Evolutionary conservation across 75 land plant species (phyloP), one percentile per base, ranked within the genome.

Genomic region (Gnetum montanum): DNA sequence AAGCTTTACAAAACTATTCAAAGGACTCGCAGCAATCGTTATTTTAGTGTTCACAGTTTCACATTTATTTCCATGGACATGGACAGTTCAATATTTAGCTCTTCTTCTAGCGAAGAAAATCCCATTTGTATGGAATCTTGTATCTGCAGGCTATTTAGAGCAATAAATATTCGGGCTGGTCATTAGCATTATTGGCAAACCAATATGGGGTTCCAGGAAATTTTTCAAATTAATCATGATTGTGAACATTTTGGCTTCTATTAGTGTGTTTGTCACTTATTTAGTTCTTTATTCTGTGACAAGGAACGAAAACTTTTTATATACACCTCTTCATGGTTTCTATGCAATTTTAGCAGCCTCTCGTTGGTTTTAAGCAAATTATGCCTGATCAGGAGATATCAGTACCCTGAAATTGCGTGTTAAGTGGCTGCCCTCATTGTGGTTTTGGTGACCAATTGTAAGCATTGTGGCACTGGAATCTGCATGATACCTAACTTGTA

Each of bases 361-460:
- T 63, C 69, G 96, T 90, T 34, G 97, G 88, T 8, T 61, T 86
- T 49, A 95, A 95, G 74, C 99, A 95, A 66, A 75, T 95, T 0
- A 57, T 78, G 60, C 88, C 96, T 48, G 88, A 95, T 53, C 88
- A 83, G 49, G 99, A 90, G 57, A 53, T 84, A 24, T 19, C 70
- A 34, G 16, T 70, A 7, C 33, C 60, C 29, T 78, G 40, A 90
- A 80, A 48, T 60, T 94, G 15, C 94, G 85, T 60, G 91, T 96
- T 49, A 90, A 95, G 92, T 95, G 96, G 99, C 46, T 90, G n/a
- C 92, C 99, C 36, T 80, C 84, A 64, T 95, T 35, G 33, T 77
- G 57, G 76, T 83, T 41, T 48, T 75, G 61, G 13, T 77, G 7
- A 62, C 85, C 78, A 29, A 63, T 71, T 23, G 34, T 60, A 34